These are phyloP conservation scores for Cyberlindnera veronae DNA, from an alignment of 805 yeast genomes.

Conservation along the genomic window DNA sequence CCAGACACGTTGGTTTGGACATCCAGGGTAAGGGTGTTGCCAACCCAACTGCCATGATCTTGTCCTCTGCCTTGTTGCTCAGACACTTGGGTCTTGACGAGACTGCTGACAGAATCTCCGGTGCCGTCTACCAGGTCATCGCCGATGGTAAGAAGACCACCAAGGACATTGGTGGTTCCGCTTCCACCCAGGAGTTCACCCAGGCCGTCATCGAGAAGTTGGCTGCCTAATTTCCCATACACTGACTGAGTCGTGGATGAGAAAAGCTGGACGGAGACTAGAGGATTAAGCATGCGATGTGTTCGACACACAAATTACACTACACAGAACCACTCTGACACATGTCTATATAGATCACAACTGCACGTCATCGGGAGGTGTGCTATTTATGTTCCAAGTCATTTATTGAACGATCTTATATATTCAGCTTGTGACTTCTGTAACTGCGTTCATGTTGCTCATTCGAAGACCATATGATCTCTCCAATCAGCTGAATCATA, in stretches of 20 bases:
- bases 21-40: slow-evolving; percentile 93
- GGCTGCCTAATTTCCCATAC: slow-evolving; percentile 6
- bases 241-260: neutral
- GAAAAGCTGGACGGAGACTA: neutral
- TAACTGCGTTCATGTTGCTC: no score
- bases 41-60: slow-evolving; percentile 96
- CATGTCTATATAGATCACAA: neutral
- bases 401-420: neutral
- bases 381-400: neutral
- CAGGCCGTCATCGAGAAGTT: slow-evolving; percentile 66
- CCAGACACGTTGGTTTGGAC: slow-evolving; percentile 98
- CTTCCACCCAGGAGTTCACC: slow-evolving; percentile 92
- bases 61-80: slow-evolving; percentile 86
- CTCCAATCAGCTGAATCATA: no score
- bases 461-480: no score
- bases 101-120: slow-evolving; percentile 80
- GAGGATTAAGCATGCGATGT: no score
- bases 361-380: neutral
- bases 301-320: no score
- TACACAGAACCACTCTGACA: neutral
- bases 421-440: no score
- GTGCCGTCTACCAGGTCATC: slow-evolving; percentile 86
- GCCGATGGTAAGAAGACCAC: slow-evolving; percentile 86
- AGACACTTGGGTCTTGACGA: slow-evolving; percentile 90
- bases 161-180: slow-evolving; percentile 85